phyloP scores from a whole-genome alignment of 2,329 filamentous ascomycete genomes.

The Colletotrichum tamarilloi region DNA sequence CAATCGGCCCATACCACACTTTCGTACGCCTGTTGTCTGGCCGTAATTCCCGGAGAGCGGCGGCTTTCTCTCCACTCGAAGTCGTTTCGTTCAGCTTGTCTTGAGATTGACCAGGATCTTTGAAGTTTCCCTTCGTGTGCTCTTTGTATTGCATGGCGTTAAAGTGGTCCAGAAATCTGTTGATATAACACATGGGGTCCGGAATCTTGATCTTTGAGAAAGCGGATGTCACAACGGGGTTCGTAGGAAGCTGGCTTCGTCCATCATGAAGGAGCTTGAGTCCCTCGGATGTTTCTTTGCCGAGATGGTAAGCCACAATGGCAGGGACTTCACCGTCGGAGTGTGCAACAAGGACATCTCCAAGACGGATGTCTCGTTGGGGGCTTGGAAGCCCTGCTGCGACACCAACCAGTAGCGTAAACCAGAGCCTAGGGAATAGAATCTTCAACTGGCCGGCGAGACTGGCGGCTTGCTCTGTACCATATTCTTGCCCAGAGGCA shows the following conservation, averaged over 20 bases:
- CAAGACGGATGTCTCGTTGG: slow-evolving; percentile 49
- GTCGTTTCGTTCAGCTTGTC: slow-evolving; percentile 18
- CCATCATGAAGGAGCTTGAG: slow-evolving; percentile 43
- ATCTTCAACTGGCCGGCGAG: slow-evolving; percentile 48
- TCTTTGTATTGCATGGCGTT: too few species aligned
- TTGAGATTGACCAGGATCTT: slow-evolving; percentile 29
- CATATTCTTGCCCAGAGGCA: slow-evolving; percentile 47
- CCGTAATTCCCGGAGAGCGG: too few species aligned
- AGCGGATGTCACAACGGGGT: slow-evolving; percentile 46
- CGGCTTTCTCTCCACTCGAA: too few species aligned
- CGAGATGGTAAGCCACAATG: slow-evolving; percentile 46
- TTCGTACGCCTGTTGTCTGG: slow-evolving; percentile 37
- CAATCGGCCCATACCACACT: slow-evolving; percentile 49
- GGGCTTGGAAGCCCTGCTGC: slow-evolving; percentile 48
- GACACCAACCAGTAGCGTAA: slow-evolving; percentile 50
- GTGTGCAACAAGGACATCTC: slow-evolving; percentile 48
- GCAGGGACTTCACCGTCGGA: slow-evolving; percentile 40
- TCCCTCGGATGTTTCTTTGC: slow-evolving; percentile 43
- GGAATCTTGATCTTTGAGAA: slow-evolving; percentile 43
- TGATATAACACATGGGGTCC: too few species aligned
- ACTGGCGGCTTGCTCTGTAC: slow-evolving; percentile 46
- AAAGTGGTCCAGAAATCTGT: too few species aligned
- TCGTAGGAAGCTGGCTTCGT: slow-evolving; percentile 41
- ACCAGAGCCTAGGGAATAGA: slow-evolving; percentile 49
- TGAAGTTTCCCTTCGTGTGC: slow-evolving; percentile 38